Evolutionary conservation across 192 early-diverging fungal species (phyloP).

Genomic region (Haplosporangium gracile): DNA sequence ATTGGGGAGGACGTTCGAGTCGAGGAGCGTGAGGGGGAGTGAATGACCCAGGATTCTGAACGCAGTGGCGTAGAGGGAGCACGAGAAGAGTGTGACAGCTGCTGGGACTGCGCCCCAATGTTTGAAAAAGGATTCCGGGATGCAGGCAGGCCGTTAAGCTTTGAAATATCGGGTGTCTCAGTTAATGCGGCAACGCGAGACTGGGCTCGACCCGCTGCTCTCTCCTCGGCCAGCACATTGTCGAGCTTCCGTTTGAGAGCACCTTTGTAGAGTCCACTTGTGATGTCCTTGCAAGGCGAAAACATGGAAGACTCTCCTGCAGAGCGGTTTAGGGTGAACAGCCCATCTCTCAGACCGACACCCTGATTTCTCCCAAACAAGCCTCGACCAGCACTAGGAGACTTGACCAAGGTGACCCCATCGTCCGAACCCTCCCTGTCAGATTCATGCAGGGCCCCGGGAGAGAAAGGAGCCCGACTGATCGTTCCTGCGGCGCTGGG

Average conservation of each 20-base stretch:
- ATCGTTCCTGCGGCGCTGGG: not conserved
- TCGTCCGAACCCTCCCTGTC: conserved; percentile 27
- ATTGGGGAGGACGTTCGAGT: not conserved
- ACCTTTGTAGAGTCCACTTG: conserved; percentile 3
- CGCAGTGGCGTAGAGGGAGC: not conserved
- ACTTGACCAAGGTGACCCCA: conserved; percentile 33
- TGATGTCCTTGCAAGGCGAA: not conserved
- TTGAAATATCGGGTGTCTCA: not conserved
- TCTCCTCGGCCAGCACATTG: conserved; percentile 17
- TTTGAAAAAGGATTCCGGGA: not conserved
- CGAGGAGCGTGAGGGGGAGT: not conserved
- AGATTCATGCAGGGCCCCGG: conserved; percentile 18
- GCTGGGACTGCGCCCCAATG: not conserved
- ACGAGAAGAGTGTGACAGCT: not conserved
- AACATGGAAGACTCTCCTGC: not conserved
- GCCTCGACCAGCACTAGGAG: conserved; percentile 43
- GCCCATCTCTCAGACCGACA: not conserved
- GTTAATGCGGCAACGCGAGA: not conserved
- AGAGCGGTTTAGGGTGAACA: not conserved
- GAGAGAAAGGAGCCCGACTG: not conserved
- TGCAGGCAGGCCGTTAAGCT: not conserved
- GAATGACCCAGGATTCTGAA: not conserved
- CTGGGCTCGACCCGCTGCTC: not conserved
- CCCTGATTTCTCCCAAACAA: conserved; percentile 19
- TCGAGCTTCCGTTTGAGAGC: conserved; percentile 36